Conservation (phyloP, 2,329 filamentous ascomycete genomes). For the Fonsecaea nubica region DNA sequence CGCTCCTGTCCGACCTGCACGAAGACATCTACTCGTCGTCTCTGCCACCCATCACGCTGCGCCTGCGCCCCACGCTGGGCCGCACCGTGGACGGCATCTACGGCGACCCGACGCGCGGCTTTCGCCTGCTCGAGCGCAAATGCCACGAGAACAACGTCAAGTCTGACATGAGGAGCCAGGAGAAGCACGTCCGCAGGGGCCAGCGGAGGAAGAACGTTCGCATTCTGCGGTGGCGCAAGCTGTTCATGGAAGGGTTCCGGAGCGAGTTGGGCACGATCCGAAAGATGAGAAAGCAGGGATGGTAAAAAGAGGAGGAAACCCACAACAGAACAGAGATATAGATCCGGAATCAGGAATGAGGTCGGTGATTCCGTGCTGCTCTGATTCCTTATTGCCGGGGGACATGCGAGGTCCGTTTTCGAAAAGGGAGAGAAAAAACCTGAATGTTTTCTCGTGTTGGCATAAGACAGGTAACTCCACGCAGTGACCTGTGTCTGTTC, state of each 20-base stretch:
- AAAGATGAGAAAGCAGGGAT: slow-evolving; percentile 55
- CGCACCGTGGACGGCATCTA: slow-evolving; percentile 36
- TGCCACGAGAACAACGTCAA: slow-evolving; percentile 46
- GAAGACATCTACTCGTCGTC: slow-evolving; percentile 7
- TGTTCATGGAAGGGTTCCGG: slow-evolving; percentile 54
- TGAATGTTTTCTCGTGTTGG: too few relatives aligned
- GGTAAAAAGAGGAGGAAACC: slow-evolving; percentile 43
- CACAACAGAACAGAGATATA: neutral
- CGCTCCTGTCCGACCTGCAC: slow-evolving; percentile 18
- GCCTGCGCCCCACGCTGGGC: slow-evolving; percentile 42
- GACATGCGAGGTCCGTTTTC: too few relatives aligned
- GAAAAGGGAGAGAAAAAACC: too few relatives aligned
- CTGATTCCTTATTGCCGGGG: too few relatives aligned
- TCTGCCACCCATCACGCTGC: slow-evolving; percentile 28
- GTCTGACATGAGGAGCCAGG: slow-evolving; percentile 45
- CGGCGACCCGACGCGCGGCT: slow-evolving; percentile 39
- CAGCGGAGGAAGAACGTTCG: slow-evolving; percentile 50
- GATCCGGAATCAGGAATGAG: neutral
- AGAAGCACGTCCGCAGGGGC: slow-evolving; percentile 52
- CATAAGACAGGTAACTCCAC: too few relatives aligned
- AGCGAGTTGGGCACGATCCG: slow-evolving; percentile 51
- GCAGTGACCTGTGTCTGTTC: too few relatives aligned
- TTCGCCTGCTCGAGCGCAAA: slow-evolving; percentile 40
- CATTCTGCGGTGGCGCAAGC: slow-evolving; percentile 50
- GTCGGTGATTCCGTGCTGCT: too few relatives aligned